Evolutionary conservation across 2,329 filamentous ascomycete genomes (phyloP), one percentile per base, ranked within the genome.

Genomic region (Colletotrichum incanum): DNA sequence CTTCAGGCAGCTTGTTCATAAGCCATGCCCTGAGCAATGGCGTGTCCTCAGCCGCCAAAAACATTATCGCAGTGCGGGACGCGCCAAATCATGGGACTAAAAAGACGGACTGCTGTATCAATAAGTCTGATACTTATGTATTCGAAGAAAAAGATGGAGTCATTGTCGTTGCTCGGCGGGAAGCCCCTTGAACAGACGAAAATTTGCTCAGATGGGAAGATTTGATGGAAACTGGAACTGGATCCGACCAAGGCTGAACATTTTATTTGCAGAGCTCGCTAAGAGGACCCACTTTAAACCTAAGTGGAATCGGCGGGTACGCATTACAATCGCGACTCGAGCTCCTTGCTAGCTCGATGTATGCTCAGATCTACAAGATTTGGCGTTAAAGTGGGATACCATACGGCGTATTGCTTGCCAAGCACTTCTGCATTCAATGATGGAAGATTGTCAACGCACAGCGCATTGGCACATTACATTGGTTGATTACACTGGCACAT

Each of bases 21-120:
- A 95, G 91, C 93, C 93, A 96, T 72, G 88, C 86, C 85, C 94
- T 95, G 66, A 96, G 86, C 73, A 88, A 83, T 67, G 88, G 84
- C 80, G 87, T 85, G 80, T 93, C 89, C 76, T 88, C 86, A 78
- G 92, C 90, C 55, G 87, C 81, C 77, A 92, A 92, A 76, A 92
- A 78, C 90, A 92, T 92, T 67, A 76, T 83, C 74, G 66, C 64
- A 28, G n/a, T 49, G 31, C 11, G 62, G 56, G 54, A 62, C 63
- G 39, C 45, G 55, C 54, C 43, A 11, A 37, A 55, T 58, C 49
- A 50, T 64, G 39, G 43, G n/a, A 18, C 20, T 20, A 12, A 8
- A 8, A 28, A 26, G 11, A 55, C 28, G 8, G 12, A 20, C 20
- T 60, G 66, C 20, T 59, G 70, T 70, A 72, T 70, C 59, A 65